Percentiles rank a stretch among this genome's conserved stretches.
Evolutionary conservation across 192 early-diverging fungal species (phyloP).

Genomic region (Spizellomyces sp.): DNA sequence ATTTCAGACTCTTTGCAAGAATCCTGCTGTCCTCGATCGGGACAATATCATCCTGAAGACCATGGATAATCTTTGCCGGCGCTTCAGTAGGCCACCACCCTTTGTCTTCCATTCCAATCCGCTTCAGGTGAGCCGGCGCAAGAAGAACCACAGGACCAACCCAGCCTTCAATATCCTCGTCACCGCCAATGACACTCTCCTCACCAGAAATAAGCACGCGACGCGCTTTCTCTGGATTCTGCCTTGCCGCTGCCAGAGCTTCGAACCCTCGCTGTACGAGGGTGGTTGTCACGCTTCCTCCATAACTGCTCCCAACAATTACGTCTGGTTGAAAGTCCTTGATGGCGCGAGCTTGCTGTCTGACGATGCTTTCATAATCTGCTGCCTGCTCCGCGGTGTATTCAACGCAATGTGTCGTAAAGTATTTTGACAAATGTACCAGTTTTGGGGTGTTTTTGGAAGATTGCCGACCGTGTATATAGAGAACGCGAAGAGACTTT

Average conservation of each 20-base stretch:
- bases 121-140: not conserved
- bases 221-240: not conserved
- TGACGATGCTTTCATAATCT: too few species aligned
- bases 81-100: not conserved
- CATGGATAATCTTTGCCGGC: not conserved
- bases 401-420: too few species aligned
- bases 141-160: not conserved
- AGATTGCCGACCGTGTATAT: too few species aligned
- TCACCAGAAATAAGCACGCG: not conserved
- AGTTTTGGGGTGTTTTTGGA: too few species aligned
- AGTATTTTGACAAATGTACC: too few species aligned
- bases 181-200: not conserved
- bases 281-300: not conserved
- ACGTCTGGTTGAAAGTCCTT: not conserved
- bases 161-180: not conserved
- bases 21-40: not conserved
- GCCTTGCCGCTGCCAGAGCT: not conserved
- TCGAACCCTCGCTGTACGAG: not conserved
- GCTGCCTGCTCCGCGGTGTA: too few species aligned
- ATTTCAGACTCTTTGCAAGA: not conserved
- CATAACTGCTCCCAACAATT: constrained; percentile 2
- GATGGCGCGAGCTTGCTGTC: not conserved
- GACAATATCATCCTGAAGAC: not conserved
- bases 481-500: too few species aligned
- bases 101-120: not conserved